These are phyloP conservation scores for Leptographium galeiforme DNA, from an alignment of 2,329 filamentous ascomycete species.

Conservation along the genomic window DNA sequence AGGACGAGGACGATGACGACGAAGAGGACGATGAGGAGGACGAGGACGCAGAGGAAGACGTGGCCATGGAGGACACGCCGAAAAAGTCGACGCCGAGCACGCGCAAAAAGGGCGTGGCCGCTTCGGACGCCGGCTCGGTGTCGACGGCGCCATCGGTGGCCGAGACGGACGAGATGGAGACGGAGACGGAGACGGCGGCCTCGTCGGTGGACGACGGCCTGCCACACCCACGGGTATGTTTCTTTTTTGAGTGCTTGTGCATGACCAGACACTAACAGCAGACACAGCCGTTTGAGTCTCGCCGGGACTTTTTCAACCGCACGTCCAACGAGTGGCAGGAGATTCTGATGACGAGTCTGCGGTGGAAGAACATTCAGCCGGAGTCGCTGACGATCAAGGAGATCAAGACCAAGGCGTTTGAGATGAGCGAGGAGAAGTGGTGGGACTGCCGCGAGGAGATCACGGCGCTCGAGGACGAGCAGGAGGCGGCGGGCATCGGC, in stretches of 20 bases:
- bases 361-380: conserved; percentile 51
- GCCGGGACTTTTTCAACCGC: conserved; percentile 83
- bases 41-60: conserved; percentile 38
- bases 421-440: conserved; percentile 91
- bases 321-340: conserved; percentile 88
- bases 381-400: conserved; percentile 73
- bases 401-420: conserved; percentile 81
- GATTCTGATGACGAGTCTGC: conserved; percentile 61
- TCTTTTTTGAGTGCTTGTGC: conserved; percentile 1
- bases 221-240: conserved; percentile 50
- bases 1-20: conserved; percentile 48
- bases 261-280: conserved; percentile 13
- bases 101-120: conserved; percentile 36
- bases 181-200: conserved; percentile 29
- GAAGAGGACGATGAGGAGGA: conserved; percentile 46
- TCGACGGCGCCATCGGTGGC: conserved; percentile 34
- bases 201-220: conserved; percentile 57
- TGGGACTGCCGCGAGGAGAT: conserved; percentile 97
- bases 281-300: conserved; percentile 66
- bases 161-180: conserved; percentile 34
- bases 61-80: conserved; percentile 31
- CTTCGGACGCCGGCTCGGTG: conserved; percentile 20
- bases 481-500: conserved; percentile 87
- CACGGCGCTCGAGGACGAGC: conserved; percentile 80
- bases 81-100: conserved; percentile 39